phyloP scores from a whole-genome alignment of 192 early-diverging fungal genomes.

The Glomus cerebriforme region DNA sequence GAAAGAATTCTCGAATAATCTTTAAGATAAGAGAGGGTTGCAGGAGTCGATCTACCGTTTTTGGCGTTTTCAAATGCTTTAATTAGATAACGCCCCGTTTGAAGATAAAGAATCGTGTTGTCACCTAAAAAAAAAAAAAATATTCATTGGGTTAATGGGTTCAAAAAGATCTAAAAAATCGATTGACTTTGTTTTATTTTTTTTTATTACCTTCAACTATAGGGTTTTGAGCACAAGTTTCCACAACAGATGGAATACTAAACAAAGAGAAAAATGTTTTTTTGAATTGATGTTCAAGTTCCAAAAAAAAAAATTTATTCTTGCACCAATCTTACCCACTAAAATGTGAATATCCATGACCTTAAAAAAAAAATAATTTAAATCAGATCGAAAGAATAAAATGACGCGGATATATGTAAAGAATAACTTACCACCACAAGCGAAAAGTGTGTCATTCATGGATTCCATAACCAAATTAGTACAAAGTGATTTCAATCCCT shows the following conservation, averaged over 20 bases:
- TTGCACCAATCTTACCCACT: background rate
- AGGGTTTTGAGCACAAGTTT: background rate
- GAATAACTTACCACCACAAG: slow-evolving; percentile 37
- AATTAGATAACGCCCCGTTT: slow-evolving; percentile 79
- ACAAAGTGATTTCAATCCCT: slow-evolving; percentile 78
- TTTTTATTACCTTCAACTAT: background rate
- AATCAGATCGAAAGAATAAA: slow-evolving; percentile 36
- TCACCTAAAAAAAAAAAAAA: slow-evolving; percentile 50
- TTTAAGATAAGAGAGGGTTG: background rate
- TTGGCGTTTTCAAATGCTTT: slow-evolving; percentile 44
- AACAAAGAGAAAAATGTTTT: slow-evolving; percentile 13
- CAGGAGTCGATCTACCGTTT: background rate
- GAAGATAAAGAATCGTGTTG: slow-evolving; percentile 80
- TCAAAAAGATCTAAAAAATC: background rate
- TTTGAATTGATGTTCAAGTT: slow-evolving; percentile 34
- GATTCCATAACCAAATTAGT: slow-evolving; percentile 46
- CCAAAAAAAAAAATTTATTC: background rate
- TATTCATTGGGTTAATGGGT: background rate
- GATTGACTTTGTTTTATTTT: too few relatives aligned
- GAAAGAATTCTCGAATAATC: background rate
- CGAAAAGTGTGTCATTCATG: slow-evolving; percentile 35
- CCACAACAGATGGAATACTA: background rate
- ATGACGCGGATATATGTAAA: slow-evolving; percentile 31
- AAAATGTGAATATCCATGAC: background rate
- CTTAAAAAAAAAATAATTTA: slow-evolving; percentile 20